These are phyloP conservation scores for Blakeslea trispora DNA, from an alignment of 371 early-diverging fungal species.

Conservation along the genomic window DNA sequence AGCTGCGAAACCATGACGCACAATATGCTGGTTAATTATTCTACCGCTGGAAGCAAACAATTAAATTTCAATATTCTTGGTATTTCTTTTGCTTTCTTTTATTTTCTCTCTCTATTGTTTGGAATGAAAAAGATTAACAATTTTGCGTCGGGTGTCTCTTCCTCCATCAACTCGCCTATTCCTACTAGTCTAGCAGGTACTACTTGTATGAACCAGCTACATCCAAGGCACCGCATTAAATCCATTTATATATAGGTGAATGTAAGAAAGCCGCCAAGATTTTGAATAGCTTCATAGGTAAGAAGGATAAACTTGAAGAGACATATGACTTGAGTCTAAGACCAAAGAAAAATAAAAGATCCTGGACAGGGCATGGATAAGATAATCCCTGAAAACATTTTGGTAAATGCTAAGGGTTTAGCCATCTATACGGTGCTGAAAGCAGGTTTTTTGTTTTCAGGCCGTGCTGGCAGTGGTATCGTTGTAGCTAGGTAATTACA, in stretches of 20 bases:
- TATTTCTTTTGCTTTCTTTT: conserved; percentile 8
- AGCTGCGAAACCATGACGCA: not conserved
- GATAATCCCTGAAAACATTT: conserved; percentile 73
- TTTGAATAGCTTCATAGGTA: conserved; percentile 73
- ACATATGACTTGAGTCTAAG: not conserved
- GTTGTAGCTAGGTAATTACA: conserved; percentile 76
- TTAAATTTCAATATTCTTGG: not conserved
- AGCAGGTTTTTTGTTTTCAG: conserved; percentile 92
- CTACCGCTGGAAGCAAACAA: not conserved
- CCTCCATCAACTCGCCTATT: conserved; percentile 59
- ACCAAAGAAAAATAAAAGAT: conserved; percentile 34
- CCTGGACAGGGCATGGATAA: conserved; percentile 71
- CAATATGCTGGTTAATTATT: not conserved
- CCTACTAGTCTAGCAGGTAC: conserved; percentile 61
- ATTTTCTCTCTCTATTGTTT: not conserved
- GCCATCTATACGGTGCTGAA: conserved; percentile 93
- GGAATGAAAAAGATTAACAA: conserved; percentile 26
- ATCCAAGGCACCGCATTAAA: too few relatives aligned
- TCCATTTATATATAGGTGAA: conserved; percentile 49
- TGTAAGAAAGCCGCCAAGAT: conserved; percentile 78
- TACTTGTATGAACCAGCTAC: not conserved
- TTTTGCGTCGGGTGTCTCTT: conserved; percentile 20
- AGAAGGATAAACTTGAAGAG: conserved; percentile 15
- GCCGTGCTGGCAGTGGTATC: conserved; percentile 89
- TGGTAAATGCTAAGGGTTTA: conserved; percentile 84